Evolutionary conservation across 805 yeast genomes (phyloP).

Genomic region (Candida ovalis): DNA sequence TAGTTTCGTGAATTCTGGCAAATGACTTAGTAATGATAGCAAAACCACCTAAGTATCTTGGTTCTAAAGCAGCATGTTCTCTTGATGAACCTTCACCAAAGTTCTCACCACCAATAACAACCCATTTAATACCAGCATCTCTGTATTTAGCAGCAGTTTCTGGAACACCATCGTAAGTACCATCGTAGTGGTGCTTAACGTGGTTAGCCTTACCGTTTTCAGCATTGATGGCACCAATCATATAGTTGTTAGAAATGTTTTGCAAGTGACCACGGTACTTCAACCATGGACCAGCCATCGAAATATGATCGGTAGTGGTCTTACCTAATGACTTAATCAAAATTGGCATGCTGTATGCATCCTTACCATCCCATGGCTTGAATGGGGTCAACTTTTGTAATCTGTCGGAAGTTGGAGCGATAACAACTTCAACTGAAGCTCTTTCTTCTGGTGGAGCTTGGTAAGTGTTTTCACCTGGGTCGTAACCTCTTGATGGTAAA

Average conservation of each 20-base stretch:
- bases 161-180: constrained; percentile 93
- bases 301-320: constrained; percentile 98
- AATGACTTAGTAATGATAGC: constrained; percentile 97
- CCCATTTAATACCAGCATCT: constrained; percentile 90
- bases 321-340: constrained; percentile 95
- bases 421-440: constrained; percentile 64
- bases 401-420: constrained; percentile 92
- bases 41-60: constrained; percentile 97
- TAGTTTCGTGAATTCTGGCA: constrained; percentile 99
- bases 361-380: constrained; percentile 96
- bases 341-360: constrained; percentile 83
- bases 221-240: constrained; percentile 98
- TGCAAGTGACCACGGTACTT: constrained; percentile 99
- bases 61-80: constrained; percentile 99
- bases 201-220: constrained; percentile 93
- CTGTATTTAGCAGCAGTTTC: constrained; percentile 95
- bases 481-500: constrained; percentile 71
- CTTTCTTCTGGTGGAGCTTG: constrained; percentile 96
- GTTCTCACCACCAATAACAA: constrained; percentile 97
- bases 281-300: constrained; percentile 99
- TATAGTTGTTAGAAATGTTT: constrained; percentile 97
- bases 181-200: constrained; percentile 86
- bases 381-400: constrained; percentile 91
- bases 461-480: constrained; percentile 72
- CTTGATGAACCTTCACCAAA: constrained; percentile 99